These are phyloP conservation scores for Withania somnifera DNA, from an alignment of 305 asterid species.

Conservation along the genomic window DNA sequence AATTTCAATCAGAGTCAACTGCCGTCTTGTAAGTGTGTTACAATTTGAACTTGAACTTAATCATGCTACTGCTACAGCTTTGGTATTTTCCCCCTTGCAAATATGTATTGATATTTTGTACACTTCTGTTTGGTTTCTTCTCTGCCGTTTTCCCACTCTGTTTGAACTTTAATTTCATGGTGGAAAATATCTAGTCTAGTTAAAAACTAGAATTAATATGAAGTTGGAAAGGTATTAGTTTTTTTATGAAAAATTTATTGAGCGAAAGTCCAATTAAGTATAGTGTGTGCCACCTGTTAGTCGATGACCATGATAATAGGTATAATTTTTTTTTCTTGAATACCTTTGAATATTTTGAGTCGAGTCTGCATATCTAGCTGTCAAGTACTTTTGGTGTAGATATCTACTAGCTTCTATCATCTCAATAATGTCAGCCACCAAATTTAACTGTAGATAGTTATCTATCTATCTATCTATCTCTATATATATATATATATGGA, in stretches of 20 bases:
- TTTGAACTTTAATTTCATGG: background rate
- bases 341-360: no score
- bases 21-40: background rate
- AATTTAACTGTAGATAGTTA: background rate
- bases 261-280: no score
- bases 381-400: no score
- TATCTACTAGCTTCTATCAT: background rate
- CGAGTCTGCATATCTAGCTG: no score
- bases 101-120: background rate
- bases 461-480: no score
- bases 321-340: no score
- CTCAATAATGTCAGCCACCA: background rate
- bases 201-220: background rate
- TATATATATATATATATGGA: no score
- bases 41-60: background rate
- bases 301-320: no score
- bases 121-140: background rate
- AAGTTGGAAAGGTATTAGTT: no score
- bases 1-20: background rate
- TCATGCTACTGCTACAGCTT: no score
- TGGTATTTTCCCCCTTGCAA: background rate
- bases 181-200: background rate
- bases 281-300: no score
- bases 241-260: no score
- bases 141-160: background rate